These are phyloP conservation scores for Cytospora piceae DNA, from an alignment of 2,329 filamentous ascomycete species.

Conservation along the genomic window DNA sequence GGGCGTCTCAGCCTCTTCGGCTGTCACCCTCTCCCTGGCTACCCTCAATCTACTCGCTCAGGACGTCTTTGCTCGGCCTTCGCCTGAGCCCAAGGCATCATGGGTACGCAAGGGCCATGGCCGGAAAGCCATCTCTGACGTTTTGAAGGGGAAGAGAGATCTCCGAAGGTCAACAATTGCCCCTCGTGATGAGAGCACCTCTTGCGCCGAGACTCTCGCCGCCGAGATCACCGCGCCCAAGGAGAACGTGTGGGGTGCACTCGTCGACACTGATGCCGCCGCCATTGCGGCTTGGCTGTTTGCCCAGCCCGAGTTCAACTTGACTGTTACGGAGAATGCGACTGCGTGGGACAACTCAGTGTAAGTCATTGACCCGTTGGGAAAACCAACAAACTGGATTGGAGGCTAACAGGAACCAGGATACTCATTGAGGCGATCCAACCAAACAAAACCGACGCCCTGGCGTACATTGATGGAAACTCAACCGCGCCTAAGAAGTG, in stretches of 20 bases:
- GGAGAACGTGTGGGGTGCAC: constrained; percentile 46
- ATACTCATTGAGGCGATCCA: constrained; percentile 44
- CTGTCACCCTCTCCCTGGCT: constrained; percentile 10
- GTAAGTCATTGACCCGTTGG: constrained; percentile 30
- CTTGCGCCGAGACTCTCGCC: constrained; percentile 31
- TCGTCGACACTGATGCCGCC: constrained; percentile 44
- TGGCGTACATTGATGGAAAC: constrained; percentile 48
- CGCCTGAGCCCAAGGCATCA: constrained; percentile 34
- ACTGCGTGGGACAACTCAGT: constrained; percentile 44
- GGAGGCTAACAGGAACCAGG: constrained; percentile 24
- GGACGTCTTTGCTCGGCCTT: constrained; percentile 34
- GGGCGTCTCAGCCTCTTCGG: constrained; percentile 1
- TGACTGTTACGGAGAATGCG: constrained; percentile 42
- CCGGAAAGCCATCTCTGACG: constrained; percentile 35
- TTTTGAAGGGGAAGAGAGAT: constrained; percentile 33
- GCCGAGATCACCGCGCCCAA: constrained; percentile 43
- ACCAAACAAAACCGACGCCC: constrained; percentile 54
- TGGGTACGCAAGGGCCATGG: constrained; percentile 35
- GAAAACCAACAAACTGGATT: not conserved
- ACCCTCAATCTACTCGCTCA: constrained; percentile 33
- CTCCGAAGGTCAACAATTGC: not conserved
- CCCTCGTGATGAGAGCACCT: constrained; percentile 8
- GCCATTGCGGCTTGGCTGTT: constrained; percentile 46
- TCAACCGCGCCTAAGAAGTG: constrained; percentile 44
- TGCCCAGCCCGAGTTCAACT: constrained; percentile 44